Evolutionary conservation across 345 rosid species (phyloP), one percentile per base, ranked within the genome.

Genomic region (Pseudoturritis turrita): DNA sequence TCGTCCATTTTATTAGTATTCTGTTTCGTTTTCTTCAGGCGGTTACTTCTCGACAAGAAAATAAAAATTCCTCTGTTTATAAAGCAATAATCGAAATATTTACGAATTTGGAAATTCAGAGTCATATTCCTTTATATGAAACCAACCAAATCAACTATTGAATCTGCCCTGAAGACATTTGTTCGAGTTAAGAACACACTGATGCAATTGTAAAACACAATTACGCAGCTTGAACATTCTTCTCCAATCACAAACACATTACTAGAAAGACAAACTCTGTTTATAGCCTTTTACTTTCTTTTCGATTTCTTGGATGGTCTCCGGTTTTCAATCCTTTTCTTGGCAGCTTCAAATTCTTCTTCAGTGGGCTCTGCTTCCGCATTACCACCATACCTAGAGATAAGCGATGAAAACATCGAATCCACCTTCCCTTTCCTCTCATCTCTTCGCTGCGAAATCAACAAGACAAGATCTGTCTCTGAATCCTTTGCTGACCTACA

Each of bases 331-430:
- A 93, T 55, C 80, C 81, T 87, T 80, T 70, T 85, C 80, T 70
- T 77, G 33, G 89, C 82, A 76, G 97, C 96, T 85, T 90, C 87
- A 61, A 93, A 90, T 75, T 93, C 94, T 87, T 89, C 97, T 23
- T 93, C 97, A n/a, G 84, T 85, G 14, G 88, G 96, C 71, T 90
- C 97, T 28, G 87, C 68, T 17, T 63, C 62, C 19, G 79, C 79
- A 18, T 40, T 64, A 26, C 86, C 92, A 15, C 96, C 96, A 55
- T 89, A 93, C 49, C 79, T 94, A 63, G 88, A 75, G 55, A 84
- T 67, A 56, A 90, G 61, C 11, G 97, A 89, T 17, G 95, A 84
- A 73, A 89, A 89, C 94, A 94, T 82, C 35, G 98, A 86, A 70
- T 89, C 89, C 72, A 91, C 82, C 50, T 45, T 64, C 55, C 52